Evolutionary conservation across 345 rosid genomes (phyloP).

Genomic region (Populus ilicifolia): DNA sequence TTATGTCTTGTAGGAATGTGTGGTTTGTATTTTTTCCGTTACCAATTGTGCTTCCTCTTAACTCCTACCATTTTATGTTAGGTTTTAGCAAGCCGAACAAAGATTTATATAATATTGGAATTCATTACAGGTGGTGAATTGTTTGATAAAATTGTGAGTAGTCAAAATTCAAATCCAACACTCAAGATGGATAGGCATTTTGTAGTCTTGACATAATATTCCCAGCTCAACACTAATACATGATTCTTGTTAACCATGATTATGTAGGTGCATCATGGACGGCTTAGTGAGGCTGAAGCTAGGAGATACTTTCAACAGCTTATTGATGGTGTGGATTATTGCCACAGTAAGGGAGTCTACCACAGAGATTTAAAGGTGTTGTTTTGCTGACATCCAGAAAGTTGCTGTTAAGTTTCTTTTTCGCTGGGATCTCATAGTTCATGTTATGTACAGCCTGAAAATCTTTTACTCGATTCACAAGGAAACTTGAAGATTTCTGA

Average conservation of each 20-base stretch:
- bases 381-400: slow-evolving; percentile 3
- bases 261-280: slow-evolving; percentile 71
- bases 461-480: slow-evolving; percentile 85
- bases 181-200: not conserved
- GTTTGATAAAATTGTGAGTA: slow-evolving; percentile 92
- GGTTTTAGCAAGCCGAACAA: slow-evolving; percentile 90
- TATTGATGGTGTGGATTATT: slow-evolving; percentile 95
- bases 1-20: not conserved
- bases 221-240: not conserved
- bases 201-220: not conserved
- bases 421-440: slow-evolving; percentile 15
- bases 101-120: slow-evolving; percentile 92
- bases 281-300: slow-evolving; percentile 87
- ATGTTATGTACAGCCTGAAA: slow-evolving; percentile 67
- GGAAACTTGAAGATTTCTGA: slow-evolving; percentile 91
- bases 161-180: slow-evolving; percentile 11
- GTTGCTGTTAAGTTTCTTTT: not conserved
- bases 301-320: slow-evolving; percentile 89
- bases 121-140: slow-evolving; percentile 95
- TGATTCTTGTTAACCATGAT: slow-evolving; percentile 3
- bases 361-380: slow-evolving; percentile 91
- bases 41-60: slow-evolving; percentile 10
- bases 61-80: slow-evolving; percentile 17
- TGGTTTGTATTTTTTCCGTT: not conserved
- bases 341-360: slow-evolving; percentile 87